These are phyloP conservation scores for Akanthomyces dipterigenus DNA, from an alignment of 2,329 filamentous ascomycete genomes.

Conservation along the genomic window DNA sequence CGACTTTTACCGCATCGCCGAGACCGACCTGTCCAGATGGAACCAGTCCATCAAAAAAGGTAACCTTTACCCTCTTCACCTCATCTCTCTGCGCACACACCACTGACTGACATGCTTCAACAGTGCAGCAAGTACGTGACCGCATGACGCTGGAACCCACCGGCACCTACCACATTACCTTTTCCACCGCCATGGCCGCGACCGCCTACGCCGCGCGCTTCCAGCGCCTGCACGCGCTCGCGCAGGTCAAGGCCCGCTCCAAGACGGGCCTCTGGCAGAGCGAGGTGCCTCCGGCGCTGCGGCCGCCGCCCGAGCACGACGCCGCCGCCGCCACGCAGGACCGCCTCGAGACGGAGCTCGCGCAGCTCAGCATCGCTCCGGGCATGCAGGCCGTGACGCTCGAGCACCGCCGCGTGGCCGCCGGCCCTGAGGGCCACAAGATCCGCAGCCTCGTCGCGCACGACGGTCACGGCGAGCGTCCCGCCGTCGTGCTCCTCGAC, in stretches of 20 bases:
- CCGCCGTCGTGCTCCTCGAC: conserved; percentile 25
- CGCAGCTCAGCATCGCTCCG: conserved; percentile 23
- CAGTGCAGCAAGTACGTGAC: conserved; percentile 59
- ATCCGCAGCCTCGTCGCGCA: conserved; percentile 18
- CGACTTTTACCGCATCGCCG: conserved; percentile 65
- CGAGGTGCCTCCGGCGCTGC: conserved; percentile 22
- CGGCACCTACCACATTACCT: conserved; percentile 64
- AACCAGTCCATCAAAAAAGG: conserved; percentile 53
- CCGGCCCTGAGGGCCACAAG: conserved; percentile 20
- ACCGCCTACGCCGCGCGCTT: conserved; percentile 46
- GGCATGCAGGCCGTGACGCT: conserved; percentile 19
- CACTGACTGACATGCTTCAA: not conserved
- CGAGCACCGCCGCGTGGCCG: conserved; percentile 16
- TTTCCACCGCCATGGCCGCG: conserved; percentile 53
- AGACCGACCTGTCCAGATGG: conserved; percentile 63
- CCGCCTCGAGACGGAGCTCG: conserved; percentile 19
- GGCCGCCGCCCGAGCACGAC: conserved; percentile 9
- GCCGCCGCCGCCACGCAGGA: conserved; percentile 7
- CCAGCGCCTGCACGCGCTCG: conserved; percentile 26
- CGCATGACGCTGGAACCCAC: conserved; percentile 54
- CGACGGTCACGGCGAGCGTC: conserved; percentile 20
- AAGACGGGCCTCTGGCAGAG: conserved; percentile 24
- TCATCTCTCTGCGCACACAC: not conserved
- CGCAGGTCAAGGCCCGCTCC: conserved; percentile 24
- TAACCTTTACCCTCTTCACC: conserved; percentile 20